phyloP scores from a whole-genome alignment of 163 green algal genomes.

The Scenedesmus sp. region DNA sequence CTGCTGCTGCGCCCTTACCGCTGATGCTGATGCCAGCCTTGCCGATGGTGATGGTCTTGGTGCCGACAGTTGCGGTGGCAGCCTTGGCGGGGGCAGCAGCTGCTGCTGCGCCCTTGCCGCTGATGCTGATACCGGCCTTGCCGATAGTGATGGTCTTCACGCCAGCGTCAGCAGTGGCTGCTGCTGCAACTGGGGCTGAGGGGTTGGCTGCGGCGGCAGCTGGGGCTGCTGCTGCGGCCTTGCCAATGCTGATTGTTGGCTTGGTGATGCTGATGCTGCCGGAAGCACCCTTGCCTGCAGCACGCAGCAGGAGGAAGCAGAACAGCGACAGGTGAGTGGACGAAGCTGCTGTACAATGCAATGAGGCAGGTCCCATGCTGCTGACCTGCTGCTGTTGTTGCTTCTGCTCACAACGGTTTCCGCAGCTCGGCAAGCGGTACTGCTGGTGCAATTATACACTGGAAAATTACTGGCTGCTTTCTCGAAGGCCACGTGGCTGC shows the following conservation, averaged over 20 bases:
- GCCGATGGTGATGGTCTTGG: constrained; percentile 21
- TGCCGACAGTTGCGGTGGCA: not conserved
- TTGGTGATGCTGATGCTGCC: not conserved
- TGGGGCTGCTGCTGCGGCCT: constrained; percentile 2
- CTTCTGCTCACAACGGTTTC: not conserved
- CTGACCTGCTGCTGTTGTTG: not conserved
- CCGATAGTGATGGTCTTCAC: not conserved
- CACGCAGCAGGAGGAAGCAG: not conserved
- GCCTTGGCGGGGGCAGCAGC: not conserved
- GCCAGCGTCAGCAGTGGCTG: not conserved
- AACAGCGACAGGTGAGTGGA: not conserved
- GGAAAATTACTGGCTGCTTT: not conserved
- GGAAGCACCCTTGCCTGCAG: constrained; percentile 1
- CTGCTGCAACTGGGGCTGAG: constrained; percentile 25
- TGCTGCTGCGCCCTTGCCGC: constrained; percentile 5
- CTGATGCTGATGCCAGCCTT: constrained; percentile 5
- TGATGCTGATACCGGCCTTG: constrained; percentile 1
- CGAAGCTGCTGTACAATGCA: not conserved
- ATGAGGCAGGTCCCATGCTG: not conserved
- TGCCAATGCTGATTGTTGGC: not conserved
- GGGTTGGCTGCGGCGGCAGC: not conserved
- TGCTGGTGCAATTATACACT: not conserved
- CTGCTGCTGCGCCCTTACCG: not conserved
- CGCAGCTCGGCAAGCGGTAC: not conserved
- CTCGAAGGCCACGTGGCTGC: not conserved